Percentiles rank a stretch among this genome's conserved stretches.
Evolutionary conservation across 2,329 filamentous ascomycete species (phyloP).

Genomic region (Amesomyces nigricolor): DNA sequence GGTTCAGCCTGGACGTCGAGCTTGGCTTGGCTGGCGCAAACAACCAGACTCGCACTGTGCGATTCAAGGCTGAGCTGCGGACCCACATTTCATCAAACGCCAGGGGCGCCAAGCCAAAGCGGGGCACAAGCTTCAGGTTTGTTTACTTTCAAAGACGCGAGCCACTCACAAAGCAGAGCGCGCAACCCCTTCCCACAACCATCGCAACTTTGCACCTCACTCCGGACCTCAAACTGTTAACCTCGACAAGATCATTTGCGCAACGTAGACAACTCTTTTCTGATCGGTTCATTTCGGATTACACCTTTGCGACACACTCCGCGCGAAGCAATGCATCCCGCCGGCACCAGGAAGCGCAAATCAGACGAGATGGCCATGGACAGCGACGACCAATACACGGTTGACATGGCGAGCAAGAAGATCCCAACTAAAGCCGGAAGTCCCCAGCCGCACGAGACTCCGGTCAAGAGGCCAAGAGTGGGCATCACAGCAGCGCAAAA

Average conservation of each 20-base stretch:
- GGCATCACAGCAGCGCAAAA: constrained; percentile 68
- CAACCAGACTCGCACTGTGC: constrained; percentile 5
- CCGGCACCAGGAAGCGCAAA: constrained; percentile 41
- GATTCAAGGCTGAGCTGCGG: neutral
- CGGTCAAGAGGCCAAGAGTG: constrained; percentile 55
- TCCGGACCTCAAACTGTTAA: neutral
- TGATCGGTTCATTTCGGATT: neutral
- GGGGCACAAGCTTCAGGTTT: constrained; percentile 20
- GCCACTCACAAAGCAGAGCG: constrained; percentile 26
- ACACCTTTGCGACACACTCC: neutral
- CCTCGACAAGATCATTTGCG: neutral
- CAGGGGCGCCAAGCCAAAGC: neutral
- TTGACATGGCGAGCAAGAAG: constrained; percentile 26
- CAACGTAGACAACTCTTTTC: neutral
- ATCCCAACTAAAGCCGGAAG: constrained; percentile 32
- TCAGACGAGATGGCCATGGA: constrained; percentile 35
- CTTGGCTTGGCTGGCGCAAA: constrained; percentile 1
- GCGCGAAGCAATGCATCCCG: neutral
- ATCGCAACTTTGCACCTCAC: constrained; percentile 11
- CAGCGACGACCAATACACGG: constrained; percentile 21
- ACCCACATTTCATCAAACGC: constrained; percentile 10
- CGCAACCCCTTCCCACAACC: constrained; percentile 16
- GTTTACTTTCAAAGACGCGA: constrained; percentile 27
- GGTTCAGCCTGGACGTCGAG: constrained; percentile 38
- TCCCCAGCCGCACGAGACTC: constrained; percentile 45